These are phyloP conservation scores for Selenicereus undatus DNA, from an alignment of 148 eudicot genomes.

Conservation along the genomic window DNA sequence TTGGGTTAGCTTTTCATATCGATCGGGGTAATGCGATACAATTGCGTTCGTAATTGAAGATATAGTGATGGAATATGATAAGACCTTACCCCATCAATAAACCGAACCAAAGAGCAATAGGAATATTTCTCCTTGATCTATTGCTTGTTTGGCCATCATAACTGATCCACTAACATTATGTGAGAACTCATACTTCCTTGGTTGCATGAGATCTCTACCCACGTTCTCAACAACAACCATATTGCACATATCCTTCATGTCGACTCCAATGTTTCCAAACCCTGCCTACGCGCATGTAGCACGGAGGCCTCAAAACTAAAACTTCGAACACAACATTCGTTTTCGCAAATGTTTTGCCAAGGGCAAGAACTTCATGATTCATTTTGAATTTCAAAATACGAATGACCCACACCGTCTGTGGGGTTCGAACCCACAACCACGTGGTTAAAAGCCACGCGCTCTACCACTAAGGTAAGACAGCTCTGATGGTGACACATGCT, in stretches of 20 bases:
- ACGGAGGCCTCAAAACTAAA: no score
- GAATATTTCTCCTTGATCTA: neutral
- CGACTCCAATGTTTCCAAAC: no score
- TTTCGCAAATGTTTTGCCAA: no score
- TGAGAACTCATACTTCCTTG: neutral
- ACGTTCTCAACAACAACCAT: neutral
- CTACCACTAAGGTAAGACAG: conserved; percentile 42
- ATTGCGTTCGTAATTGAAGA: no score
- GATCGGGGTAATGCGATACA: no score
- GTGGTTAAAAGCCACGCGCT: conserved; percentile 41
- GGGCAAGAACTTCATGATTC: no score
- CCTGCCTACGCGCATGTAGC: no score
- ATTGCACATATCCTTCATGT: neutral
- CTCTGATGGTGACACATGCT: neutral
- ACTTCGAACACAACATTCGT: no score
- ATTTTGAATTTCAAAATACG: no score
- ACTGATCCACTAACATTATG: neutral
- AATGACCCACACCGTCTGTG: conserved; percentile 1
- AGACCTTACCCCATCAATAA: neutral
- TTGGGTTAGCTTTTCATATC: no score
- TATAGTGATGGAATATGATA: no score
- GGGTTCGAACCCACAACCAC: conserved; percentile 32
- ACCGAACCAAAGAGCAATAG: neutral
- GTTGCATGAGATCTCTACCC: neutral
- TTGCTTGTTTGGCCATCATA: neutral